A percentile compares a stretch with the other conserved stretches of the same genome.
phyloP scores from a whole-genome alignment of 139 green algal species.

The Pleodorina starrii region DNA sequence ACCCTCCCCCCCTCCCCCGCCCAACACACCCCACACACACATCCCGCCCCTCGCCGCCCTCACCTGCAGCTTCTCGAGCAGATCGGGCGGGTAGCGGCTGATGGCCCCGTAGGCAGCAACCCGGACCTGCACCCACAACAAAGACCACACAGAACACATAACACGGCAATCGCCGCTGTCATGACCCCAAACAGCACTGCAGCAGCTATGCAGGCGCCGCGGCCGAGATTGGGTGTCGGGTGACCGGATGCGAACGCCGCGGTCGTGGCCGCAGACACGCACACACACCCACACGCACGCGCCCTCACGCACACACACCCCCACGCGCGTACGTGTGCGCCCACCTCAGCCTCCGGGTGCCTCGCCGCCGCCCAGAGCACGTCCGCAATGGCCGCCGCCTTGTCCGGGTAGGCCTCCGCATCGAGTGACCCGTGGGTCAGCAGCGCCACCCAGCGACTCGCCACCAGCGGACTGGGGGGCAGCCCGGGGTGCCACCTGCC shows the following conservation, averaged over 20 bases:
- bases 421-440: conserved; percentile 61
- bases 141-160: too few relatives aligned
- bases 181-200: too few relatives aligned
- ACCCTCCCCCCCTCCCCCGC: too few relatives aligned
- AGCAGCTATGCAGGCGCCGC: too few relatives aligned
- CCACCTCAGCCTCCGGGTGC: conserved; percentile 39
- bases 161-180: neutral
- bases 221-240: too few relatives aligned
- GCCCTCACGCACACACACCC: too few relatives aligned
- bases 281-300: too few relatives aligned
- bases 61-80: conserved; percentile 58
- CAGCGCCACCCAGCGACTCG: conserved; percentile 65
- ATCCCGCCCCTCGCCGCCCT: neutral
- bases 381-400: conserved; percentile 40
- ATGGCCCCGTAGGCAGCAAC: conserved; percentile 59
- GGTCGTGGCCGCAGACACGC: too few relatives aligned
- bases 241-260: too few relatives aligned
- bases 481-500: conserved; percentile 53
- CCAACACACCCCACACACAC: too few relatives aligned
- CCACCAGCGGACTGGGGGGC: conserved; percentile 53
- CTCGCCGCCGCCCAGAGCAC: conserved; percentile 55
- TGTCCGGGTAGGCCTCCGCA: conserved; percentile 52
- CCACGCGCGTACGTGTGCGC: too few relatives aligned
- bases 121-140: conserved; percentile 54
- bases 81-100: conserved; percentile 48